phyloP scores from a whole-genome alignment of 2,329 filamentous ascomycete species.

The Phaeosphaeria sp. region DNA sequence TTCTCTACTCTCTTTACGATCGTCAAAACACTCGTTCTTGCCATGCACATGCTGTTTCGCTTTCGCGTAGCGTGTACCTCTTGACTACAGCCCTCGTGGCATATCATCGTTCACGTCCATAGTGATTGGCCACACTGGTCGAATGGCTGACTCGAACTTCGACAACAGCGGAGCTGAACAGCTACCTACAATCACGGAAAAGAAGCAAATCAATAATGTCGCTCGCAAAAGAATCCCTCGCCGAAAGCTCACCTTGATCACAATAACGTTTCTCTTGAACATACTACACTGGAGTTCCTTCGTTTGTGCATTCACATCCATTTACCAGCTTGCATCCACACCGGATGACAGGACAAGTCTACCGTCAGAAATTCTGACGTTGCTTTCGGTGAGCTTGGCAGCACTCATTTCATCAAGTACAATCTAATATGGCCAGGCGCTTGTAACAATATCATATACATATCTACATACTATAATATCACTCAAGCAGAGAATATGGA shows the following conservation, averaged over 20 bases:
- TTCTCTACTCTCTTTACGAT: background rate
- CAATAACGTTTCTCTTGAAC: constrained; percentile 44
- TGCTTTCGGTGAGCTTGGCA: constrained; percentile 36
- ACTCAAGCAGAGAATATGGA: constrained; percentile 40
- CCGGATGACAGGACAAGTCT: constrained; percentile 36
- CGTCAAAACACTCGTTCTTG: background rate
- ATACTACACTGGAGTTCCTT: constrained; percentile 44
- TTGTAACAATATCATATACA: constrained; percentile 43
- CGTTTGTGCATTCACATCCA: constrained; percentile 30
- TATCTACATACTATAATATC: constrained; percentile 45
- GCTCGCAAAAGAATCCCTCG: constrained; percentile 28
- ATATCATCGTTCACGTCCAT: background rate
- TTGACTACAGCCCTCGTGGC: background rate
- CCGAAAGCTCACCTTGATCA: constrained; percentile 40
- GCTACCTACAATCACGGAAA: constrained; percentile 20
- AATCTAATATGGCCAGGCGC: constrained; percentile 31
- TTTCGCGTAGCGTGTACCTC: background rate
- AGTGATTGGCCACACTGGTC: background rate
- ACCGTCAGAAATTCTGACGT: constrained; percentile 39
- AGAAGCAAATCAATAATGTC: constrained; percentile 13
- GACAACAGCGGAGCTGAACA: constrained; percentile 28
- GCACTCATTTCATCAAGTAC: constrained; percentile 1
- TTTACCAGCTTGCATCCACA: constrained; percentile 39
- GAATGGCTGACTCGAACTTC: constrained; percentile 30
- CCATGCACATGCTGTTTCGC: background rate